Evolutionary conservation across 768 basidiomycete genomes (phyloP), one percentile per base, ranked within the genome.

Genomic region (Panus rudis): DNA sequence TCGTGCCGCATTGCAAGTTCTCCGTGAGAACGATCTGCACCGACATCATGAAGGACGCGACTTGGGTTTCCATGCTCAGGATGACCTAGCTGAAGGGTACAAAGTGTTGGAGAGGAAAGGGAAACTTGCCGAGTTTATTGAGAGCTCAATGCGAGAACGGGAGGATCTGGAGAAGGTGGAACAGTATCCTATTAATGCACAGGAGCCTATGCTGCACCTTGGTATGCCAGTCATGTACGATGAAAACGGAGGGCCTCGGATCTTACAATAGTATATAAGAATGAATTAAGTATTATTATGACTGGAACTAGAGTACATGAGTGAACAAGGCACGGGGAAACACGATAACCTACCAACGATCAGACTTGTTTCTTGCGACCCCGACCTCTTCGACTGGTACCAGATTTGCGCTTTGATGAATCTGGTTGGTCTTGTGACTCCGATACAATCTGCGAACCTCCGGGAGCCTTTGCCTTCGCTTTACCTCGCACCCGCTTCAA

Each of bases 121-220:
- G 3, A 48, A 40, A 24, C 11, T 44, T 14, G 12, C 23, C 3
- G 37, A 44, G 7, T 43, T 38, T 20, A 41, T 48, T 35, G 21
- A 11, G 28, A 30, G 16, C 28, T 10, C 28, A 16, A 10, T 30
- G 10, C 28, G 28, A 10, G 16, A 10, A 30, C 28, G 28, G 28
- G 28, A 30, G 10, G 16, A 30, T 30, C 10, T 16, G 16, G 28
- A 30, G 16, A 30, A 30, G 28, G 28, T n/a, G n/a, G n/a, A n/a
- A n/a, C n/a, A n/a, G n/a, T n/a, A n/a, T n/a, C n/a, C n/a, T n/a
- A n/a, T n/a, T n/a, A n/a, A n/a, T n/a, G n/a, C n/a, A n/a, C n/a
- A n/a, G n/a, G n/a, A n/a, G n/a, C n/a, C n/a, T n/a, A n/a, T n/a
- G n/a, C n/a, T n/a, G n/a, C n/a, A n/a, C n/a, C n/a, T n/a, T n/a